phyloP scores from a whole-genome alignment of 495 filamentous ascomycete species.

The Pyrenopolyporus hunteri region DNA sequence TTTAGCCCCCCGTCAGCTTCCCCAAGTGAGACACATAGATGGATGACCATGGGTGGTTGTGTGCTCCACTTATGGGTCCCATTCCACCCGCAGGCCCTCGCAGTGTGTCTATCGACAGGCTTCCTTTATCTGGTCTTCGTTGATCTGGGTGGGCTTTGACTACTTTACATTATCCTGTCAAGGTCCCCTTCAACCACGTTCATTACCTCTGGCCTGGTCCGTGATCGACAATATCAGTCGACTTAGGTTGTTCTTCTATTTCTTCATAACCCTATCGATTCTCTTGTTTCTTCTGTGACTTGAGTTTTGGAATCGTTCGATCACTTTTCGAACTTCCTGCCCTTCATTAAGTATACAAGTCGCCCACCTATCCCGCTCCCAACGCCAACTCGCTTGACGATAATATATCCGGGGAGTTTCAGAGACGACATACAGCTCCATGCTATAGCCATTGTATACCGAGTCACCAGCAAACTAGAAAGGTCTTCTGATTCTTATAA shows the following conservation, averaged over 20 bases:
- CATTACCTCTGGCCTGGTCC: conserved; percentile 46
- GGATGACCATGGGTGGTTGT: conserved; percentile 35
- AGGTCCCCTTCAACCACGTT: conserved; percentile 53
- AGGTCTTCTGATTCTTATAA: conserved; percentile 44
- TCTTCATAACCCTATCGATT: conserved; percentile 58
- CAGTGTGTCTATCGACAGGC: conserved; percentile 47
- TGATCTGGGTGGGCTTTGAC: conserved; percentile 47
- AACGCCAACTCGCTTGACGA: conserved; percentile 24
- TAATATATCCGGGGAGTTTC: conserved; percentile 40
- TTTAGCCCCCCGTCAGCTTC: conserved; percentile 49
- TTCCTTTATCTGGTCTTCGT: conserved; percentile 48
- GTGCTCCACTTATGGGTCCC: conserved; percentile 39
- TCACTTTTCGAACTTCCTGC: conserved; percentile 46
- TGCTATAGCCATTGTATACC: conserved; percentile 53
- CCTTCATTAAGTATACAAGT: conserved; percentile 51
- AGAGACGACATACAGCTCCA: conserved; percentile 35
- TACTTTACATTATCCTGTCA: conserved; percentile 56
- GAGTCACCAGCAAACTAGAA: conserved; percentile 50
- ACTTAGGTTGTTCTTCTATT: conserved; percentile 56
- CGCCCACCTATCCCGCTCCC: conserved; percentile 26
- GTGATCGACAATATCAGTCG: conserved; percentile 58
- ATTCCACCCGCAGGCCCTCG: conserved; percentile 43
- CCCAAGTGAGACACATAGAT: conserved; percentile 54
- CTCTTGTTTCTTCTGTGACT: conserved; percentile 56
- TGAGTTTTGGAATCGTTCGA: conserved; percentile 49